Percentiles rank a stretch among this genome's conserved stretches.
phyloP scores from a whole-genome alignment of 495 filamentous ascomycete species.

The Patellaria atrata region DNA sequence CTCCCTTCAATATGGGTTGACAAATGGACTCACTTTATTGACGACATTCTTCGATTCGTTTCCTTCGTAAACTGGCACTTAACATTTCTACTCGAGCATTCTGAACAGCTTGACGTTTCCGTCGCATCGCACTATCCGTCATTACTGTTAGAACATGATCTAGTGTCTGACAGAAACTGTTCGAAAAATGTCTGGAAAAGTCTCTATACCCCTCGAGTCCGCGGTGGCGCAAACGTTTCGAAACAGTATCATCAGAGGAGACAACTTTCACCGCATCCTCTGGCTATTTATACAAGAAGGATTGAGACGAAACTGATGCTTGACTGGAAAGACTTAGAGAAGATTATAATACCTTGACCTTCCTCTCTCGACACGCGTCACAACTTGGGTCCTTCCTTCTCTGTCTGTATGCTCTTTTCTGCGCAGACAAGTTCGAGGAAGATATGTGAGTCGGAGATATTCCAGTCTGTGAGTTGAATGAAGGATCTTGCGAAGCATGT shows the following conservation, averaged over 20 bases:
- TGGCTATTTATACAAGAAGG: too few species aligned
- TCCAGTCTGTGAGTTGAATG: constrained; percentile 27
- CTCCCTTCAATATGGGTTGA: too few species aligned
- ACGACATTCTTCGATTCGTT: constrained; percentile 96
- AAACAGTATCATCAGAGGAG: too few species aligned
- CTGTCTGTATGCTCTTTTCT: constrained; percentile 91
- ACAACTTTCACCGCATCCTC: too few species aligned
- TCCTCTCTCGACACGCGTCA: constrained; percentile 91
- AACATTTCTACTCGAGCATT: constrained; percentile 87
- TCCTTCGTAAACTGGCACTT: constrained; percentile 99
- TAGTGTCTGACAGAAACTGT: too few species aligned
- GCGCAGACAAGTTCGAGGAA: constrained; percentile 38
- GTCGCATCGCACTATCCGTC: constrained; percentile 91
- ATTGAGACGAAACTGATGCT: not conserved
- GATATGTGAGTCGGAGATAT: constrained; percentile 34
- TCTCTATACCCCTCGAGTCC: too few species aligned
- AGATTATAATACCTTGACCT: constrained; percentile 95
- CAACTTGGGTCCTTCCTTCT: constrained; percentile 93
- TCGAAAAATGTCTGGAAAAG: too few species aligned
- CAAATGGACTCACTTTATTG: constrained; percentile 69
- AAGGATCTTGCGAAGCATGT: constrained; percentile 6
- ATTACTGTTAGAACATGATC: too few species aligned
- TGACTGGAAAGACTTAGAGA: not conserved
- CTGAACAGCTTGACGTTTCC: constrained; percentile 86
- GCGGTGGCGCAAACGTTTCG: too few species aligned